Evolutionary conservation across 164 flowering plant genomes (phyloP), one percentile per base, ranked within the genome.

Genomic region (Vitis labrusca): DNA sequence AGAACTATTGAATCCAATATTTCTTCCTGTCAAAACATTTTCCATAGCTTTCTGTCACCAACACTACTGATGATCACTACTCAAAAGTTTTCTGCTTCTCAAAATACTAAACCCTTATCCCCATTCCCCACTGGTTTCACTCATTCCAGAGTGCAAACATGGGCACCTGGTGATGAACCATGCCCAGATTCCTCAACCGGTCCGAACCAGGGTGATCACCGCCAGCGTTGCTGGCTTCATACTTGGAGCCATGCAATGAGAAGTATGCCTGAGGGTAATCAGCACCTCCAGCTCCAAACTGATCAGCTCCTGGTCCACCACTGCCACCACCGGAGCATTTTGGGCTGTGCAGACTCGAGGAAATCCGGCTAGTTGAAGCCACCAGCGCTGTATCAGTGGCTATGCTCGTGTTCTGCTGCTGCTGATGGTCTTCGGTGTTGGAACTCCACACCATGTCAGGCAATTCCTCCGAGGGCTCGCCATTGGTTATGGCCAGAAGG

Each of bases 81-180:
- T 63, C 11, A 32, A 50, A 37, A 2, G 16, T 32, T 32, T 32
- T 32, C 44, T 32, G 44, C 44, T 32, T 32, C 44, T 32, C 44
- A 32, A 37, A 37, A 37, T 5, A 37, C 44, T 37, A 6, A 37
- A 37, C 44, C 44, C 44, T 37, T 2, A 3, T 37, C 7, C 44
- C 44, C 44, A 37, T 37, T 37, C 44, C 44, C 7, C 44, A 6
- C 7, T 37, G 7, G 7, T 37, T 19, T 76, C 69, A 77, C 52
- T 77, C 83, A 62, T 78, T 84, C 88, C 88, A 83, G 64, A 87
- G 48, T 0, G 90, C 91, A 80, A 87, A 89, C 77, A 87, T 77
- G 2, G 93, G 87, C 9, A 79, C 82, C 14, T 79, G 86, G 73
- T 75, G 86, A 74, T 75, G 79, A 77, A 66, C 82, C 70, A 83